Evolutionary conservation across 441 rosid genomes (phyloP), one percentile per base, ranked within the genome.

Genomic region (Syzygium malaccense): DNA sequence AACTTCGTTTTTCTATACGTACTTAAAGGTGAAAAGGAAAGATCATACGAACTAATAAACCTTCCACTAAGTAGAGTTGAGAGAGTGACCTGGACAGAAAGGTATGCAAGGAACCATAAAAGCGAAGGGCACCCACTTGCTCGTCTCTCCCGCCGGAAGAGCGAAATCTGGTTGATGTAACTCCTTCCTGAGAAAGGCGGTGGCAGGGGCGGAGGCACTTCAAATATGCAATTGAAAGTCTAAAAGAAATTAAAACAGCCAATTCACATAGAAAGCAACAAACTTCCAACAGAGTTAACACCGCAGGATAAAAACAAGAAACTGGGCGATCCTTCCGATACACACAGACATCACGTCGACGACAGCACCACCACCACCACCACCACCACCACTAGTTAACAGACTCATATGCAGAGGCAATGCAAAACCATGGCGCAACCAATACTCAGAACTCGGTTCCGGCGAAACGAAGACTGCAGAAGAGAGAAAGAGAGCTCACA

Each of bases 181-280:
- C 96, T 96, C 96, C 92, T 95, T 93, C 96, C 97, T 89, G 99
- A 98, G 87, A 91, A 90, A 87, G 94, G 94, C 88, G 98, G 98
- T 86, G 97, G 99, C 88, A 96, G 93, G 57, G 96, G 96, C 88
- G 96, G 93, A 86, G 99, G 99, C 96, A 98, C 99, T 97, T 90
- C 90, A 90, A 93, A 94, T 91, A 91, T 55, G 57, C 79, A 90
- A 85, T 87, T 55, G 51, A 55, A 86, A 88, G 85, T 62, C 58
- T 54, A 88, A 86, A 80, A 68, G 66, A 90, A 86, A 78, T 86
- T 68, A 85, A 89, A 92, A 89, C 58, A 90, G 60, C 87, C 19
- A 51, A 78, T 86, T 89, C 57, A 14, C 64, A 87, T 66, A n/a
- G 85, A 86, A 71, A 87, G 89, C 51, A 25, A 37, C 20, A 83